Evolutionary conservation across 2,329 filamentous ascomycete species (phyloP).

Genomic region (Phyllachora maydis): DNA sequence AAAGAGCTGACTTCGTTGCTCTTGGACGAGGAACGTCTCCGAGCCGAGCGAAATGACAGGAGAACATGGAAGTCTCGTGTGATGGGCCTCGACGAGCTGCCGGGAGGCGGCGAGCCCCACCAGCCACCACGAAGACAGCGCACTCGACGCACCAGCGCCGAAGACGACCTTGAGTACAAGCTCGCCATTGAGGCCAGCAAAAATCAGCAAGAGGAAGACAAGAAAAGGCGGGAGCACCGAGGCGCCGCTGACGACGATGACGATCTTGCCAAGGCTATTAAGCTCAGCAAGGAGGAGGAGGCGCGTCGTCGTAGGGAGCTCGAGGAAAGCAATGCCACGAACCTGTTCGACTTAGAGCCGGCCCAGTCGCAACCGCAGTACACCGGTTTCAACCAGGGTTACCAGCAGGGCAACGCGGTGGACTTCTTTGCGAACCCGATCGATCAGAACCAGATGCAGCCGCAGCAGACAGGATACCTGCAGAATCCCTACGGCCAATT

Average conservation of each 20-base stretch:
- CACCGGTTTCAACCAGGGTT: constrained; percentile 89
- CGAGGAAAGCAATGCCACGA: constrained; percentile 65
- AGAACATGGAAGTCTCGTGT: constrained; percentile 96
- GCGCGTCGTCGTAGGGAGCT: constrained; percentile 72
- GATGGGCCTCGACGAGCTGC: constrained; percentile 72
- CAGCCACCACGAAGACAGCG: constrained; percentile 24
- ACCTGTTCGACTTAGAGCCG: constrained; percentile 72
- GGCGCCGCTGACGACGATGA: constrained; percentile 48
- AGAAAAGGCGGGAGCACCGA: constrained; percentile 46
- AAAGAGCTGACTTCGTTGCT: constrained; percentile 89
- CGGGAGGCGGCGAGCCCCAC: constrained; percentile 17
- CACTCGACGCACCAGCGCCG: constrained; percentile 36
- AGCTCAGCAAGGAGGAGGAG: constrained; percentile 86
- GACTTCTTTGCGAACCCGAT: constrained; percentile 97
- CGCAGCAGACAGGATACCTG: constrained; percentile 60
- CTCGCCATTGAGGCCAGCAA: constrained; percentile 91
- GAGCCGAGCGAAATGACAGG: constrained; percentile 74
- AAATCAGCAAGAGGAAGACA: constrained; percentile 81
- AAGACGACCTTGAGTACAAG: constrained; percentile 79
- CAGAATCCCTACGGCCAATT: too few relatives aligned
- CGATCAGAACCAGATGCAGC: constrained; percentile 56
- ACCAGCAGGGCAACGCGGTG: constrained; percentile 88
- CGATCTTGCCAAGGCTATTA: constrained; percentile 85
- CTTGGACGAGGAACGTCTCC: constrained; percentile 79
- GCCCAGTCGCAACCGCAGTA: constrained; percentile 50